Percentiles rank a stretch among this genome's conserved stretches.
Conservation (phyloP, 2,329 filamentous ascomycete genomes). For the Diaporthe sp. region DNA sequence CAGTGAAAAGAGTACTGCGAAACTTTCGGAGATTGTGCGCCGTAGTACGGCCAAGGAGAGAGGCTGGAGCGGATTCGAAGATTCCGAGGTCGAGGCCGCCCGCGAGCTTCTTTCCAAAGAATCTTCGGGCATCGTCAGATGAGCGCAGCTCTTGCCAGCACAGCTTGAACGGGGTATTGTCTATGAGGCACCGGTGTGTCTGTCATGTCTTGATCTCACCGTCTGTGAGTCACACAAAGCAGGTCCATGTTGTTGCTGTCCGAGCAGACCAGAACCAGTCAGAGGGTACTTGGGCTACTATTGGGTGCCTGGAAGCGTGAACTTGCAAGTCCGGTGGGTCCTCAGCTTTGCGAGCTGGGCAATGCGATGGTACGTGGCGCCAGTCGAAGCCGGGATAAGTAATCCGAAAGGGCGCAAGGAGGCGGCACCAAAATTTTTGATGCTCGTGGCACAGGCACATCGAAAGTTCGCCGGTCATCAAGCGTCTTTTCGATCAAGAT, state of each 20-base stretch:
- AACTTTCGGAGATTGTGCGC: conserved; percentile 82
- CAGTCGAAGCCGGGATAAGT: conserved; percentile 46
- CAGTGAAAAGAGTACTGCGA: conserved; percentile 78
- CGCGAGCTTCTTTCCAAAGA: conserved; percentile 74
- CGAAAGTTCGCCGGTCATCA: no score
- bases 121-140: conserved; percentile 58
- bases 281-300: conserved; percentile 33
- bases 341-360: conserved; percentile 48
- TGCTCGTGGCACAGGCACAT: not conserved
- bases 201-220: conserved; percentile 37
- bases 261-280: conserved; percentile 7
- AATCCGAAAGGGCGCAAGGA: not conserved
- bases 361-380: conserved; percentile 53
- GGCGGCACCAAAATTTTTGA: conserved; percentile 2
- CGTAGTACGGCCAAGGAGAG: conserved; percentile 70
- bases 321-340: conserved; percentile 48
- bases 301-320: conserved; percentile 46
- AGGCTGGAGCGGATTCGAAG: conserved; percentile 80
- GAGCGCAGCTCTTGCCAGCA: conserved; percentile 42
- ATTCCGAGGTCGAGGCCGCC: conserved; percentile 78
- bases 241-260: conserved; percentile 15
- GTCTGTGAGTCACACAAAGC: conserved; percentile 29
- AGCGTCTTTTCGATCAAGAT: no score
- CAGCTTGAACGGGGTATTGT: conserved; percentile 1
- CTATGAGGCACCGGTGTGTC: conserved; percentile 45